Percentiles rank a stretch among this genome's conserved stretches.
These are phyloP conservation scores for Auriscalpium microsporum DNA, from an alignment of 768 basidiomycete genomes.

Conservation along the genomic window DNA sequence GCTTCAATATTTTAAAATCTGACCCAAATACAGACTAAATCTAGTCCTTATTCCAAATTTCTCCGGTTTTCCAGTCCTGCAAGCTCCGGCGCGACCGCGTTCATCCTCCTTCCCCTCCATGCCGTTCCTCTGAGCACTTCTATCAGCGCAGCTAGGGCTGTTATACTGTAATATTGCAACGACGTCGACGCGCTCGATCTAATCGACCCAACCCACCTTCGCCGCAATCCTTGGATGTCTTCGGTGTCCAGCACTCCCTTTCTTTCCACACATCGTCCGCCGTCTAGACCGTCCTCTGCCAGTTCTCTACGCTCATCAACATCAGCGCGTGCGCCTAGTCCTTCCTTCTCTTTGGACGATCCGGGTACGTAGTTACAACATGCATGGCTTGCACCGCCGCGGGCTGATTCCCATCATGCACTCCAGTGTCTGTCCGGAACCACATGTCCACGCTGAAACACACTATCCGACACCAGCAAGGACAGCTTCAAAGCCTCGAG, in stretches of 20 bases:
- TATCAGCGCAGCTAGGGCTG: too few species aligned
- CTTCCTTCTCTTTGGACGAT: conserved; percentile 12
- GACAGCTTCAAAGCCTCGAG: conserved; percentile 64
- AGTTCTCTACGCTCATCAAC: conserved; percentile 6
- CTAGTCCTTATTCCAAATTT: too few species aligned
- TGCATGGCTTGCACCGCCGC: too few species aligned
- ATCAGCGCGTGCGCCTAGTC: conserved; percentile 8
- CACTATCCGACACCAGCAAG: conserved; percentile 76
- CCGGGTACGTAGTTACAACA: conserved; percentile 5
- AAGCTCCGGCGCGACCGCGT: too few species aligned
- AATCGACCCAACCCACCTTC: too few species aligned
- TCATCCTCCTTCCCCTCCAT: too few species aligned
- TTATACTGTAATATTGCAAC: too few species aligned
- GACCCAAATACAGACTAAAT: too few species aligned
- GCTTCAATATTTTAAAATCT: too few species aligned
- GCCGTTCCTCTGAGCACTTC: too few species aligned
- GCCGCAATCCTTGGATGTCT: background rate
- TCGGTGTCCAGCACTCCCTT: background rate
- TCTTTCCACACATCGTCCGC: background rate
- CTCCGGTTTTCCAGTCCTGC: too few species aligned
- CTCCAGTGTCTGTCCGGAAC: conserved; percentile 61
- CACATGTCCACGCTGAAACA: conserved; percentile 80
- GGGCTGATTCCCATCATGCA: background rate
- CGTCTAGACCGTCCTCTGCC: conserved; percentile 7
- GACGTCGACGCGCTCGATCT: too few species aligned